These are phyloP conservation scores for Ceriops decandra DNA, from an alignment of 345 rosid species.

Conservation along the genomic window DNA sequence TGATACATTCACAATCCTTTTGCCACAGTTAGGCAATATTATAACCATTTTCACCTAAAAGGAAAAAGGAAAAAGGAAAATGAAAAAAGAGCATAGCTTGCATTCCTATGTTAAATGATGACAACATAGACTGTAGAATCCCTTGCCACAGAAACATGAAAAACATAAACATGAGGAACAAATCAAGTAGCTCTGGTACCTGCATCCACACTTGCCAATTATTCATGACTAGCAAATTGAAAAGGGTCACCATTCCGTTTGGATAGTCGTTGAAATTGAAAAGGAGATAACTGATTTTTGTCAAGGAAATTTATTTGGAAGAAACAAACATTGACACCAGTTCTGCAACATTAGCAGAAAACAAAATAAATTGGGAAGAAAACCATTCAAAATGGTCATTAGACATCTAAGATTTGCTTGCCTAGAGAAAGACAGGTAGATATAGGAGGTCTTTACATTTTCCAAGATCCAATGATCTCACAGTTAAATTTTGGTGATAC, in stretches of 20 bases:
- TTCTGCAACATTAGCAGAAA: neutral
- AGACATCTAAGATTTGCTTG: too few species aligned
- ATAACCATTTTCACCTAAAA: too few species aligned
- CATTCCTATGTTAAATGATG: too few species aligned
- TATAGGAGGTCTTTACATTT: too few species aligned
- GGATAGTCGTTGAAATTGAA: conserved; percentile 97
- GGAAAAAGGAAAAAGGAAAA: too few species aligned
- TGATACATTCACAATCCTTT: too few species aligned
- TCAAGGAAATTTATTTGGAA: conserved; percentile 37
- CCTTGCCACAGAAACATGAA: neutral
- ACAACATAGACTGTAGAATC: too few species aligned
- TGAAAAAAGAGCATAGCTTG: too few species aligned
- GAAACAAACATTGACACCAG: neutral
- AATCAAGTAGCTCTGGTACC: conserved; percentile 37
- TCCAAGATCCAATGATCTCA: neutral
- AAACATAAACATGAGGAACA: conserved; percentile 1
- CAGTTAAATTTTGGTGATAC: neutral
- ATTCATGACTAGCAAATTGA: conserved; percentile 83
- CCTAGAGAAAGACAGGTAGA: too few species aligned
- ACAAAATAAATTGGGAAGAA: neutral
- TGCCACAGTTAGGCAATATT: too few species aligned
- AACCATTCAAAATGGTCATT: too few species aligned
- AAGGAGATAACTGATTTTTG: conserved; percentile 60
- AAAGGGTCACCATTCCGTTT: conserved; percentile 96
- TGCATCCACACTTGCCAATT: conserved; percentile 97